These are phyloP conservation scores for Phytophthora europaea DNA, from an alignment of 352 stramenopile species.

Conservation along the genomic window DNA sequence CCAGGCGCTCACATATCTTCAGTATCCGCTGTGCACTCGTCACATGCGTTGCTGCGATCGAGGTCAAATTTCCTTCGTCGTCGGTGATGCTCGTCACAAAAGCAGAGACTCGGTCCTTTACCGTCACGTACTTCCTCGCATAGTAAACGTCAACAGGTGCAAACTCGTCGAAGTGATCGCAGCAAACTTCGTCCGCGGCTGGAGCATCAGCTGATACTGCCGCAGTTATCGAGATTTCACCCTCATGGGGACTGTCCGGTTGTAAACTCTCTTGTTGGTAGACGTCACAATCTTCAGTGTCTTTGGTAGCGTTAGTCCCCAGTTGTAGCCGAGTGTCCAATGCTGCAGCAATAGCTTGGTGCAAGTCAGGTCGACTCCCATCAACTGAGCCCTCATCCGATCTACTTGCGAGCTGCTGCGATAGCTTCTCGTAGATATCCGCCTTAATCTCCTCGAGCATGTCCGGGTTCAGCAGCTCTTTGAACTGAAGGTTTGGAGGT, in stretches of 20 bases:
- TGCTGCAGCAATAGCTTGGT: conserved; percentile 59
- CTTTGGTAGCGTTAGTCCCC: conserved; percentile 38
- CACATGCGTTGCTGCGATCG: conserved; percentile 21
- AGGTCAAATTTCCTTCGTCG: conserved; percentile 10
- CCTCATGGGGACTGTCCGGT: conserved; percentile 7
- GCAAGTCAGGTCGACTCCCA: conserved; percentile 43
- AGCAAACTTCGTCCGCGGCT: conserved; percentile 42
- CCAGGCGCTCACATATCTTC: conserved; percentile 67
- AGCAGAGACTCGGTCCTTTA: conserved; percentile 39
- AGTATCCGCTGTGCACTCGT: conserved; percentile 58
- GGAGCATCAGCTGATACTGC: not conserved
- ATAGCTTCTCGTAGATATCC: conserved; percentile 68
- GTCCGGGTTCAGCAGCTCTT: conserved; percentile 58
- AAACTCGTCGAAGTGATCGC: conserved; percentile 64
- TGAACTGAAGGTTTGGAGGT: conserved; percentile 51
- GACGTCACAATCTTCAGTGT: not conserved
- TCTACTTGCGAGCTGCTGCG: conserved; percentile 39
- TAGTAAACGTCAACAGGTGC: conserved; percentile 58
- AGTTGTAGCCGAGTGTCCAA: conserved; percentile 64
- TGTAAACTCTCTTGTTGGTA: conserved; percentile 5
- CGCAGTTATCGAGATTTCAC: not conserved
- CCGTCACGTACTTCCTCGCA: conserved; percentile 49
- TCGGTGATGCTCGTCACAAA: conserved; percentile 30
- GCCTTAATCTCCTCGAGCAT: conserved; percentile 72
- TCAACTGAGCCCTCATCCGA: conserved; percentile 10